phyloP scores from a whole-genome alignment of 2,329 filamentous ascomycete genomes.

The Talaromyces piceae region DNA sequence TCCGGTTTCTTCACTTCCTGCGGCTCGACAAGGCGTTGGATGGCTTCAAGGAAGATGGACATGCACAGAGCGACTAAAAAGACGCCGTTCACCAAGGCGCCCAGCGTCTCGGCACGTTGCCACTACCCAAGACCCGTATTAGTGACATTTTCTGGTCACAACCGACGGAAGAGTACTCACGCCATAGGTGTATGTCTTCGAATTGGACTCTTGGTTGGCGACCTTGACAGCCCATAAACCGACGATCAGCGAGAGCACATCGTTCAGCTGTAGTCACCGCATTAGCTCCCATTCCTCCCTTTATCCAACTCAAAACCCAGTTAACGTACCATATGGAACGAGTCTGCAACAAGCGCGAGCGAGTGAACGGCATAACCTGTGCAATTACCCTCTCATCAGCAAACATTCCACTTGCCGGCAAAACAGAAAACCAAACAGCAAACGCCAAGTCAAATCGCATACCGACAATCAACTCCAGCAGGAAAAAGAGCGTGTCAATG shows the following conservation, averaged over 20 bases:
- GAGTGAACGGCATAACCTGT: constrained; percentile 76
- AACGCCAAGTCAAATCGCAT: neutral
- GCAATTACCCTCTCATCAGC: neutral
- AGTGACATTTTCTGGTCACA: no score
- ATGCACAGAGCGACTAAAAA: constrained; percentile 95
- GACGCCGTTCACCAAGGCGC: constrained; percentile 93
- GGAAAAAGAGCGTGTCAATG: constrained; percentile 84
- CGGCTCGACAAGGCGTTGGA: constrained; percentile 85
- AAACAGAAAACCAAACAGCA: no score
- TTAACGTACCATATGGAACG: constrained; percentile 83
- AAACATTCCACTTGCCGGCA: neutral
- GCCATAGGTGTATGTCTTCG: constrained; percentile 91
- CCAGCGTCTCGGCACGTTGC: constrained; percentile 94
- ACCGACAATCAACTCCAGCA: constrained; percentile 76
- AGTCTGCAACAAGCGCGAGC: constrained; percentile 87
- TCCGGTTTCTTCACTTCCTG: constrained; percentile 78
- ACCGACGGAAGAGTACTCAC: no score
- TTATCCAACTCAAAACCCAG: neutral
- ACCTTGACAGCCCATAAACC: constrained; percentile 93
- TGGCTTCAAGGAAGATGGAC: constrained; percentile 90
- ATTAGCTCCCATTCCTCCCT: neutral
- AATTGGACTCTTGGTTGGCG: constrained; percentile 68
- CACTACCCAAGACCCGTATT: no score
- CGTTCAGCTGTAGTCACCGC: constrained; percentile 61
- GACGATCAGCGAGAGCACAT: constrained; percentile 88